Base-by-base conservation (phyloP, 345 rosid species). In the Cardiospermum halicacabum region DNA sequence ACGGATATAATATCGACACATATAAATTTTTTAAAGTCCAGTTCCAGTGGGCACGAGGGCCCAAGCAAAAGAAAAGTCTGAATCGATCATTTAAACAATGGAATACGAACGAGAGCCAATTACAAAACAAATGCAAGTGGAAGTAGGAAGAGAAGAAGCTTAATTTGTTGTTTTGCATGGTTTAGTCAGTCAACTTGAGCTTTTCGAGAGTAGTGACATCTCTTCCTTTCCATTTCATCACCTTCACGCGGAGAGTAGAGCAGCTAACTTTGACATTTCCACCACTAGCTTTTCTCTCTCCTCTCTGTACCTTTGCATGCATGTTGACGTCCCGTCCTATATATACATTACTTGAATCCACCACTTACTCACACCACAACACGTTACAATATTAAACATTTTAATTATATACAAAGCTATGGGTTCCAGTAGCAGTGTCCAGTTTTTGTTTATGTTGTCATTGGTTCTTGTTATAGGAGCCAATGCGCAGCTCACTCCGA, bases 401-500 rank as follows among this genome's bases (percentile, higher is more conserved):
- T n/a, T n/a, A n/a, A n/a, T n/a, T n/a, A n/a, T n/a, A n/a, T n/a
- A n/a, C n/a, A n/a, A n/a, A n/a, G n/a, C n/a, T 34, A 34, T 58
- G 66, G 26, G 67, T 28, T 56, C 76, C 54, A 18, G 36, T n/a
- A 0, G 49, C 47, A 10, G 47, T n/a, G 0, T 39, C 43, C 19
- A 12, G 12, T 37, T 67, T 2, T 19, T 34, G 12, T 34, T 62
- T 19, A 3, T 28, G 7, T 3, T 47, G 2, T 16, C 31, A 4
- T 1, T 68, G 1, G 0, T 37, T 5, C 11, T 66, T 2, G 42
- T 69, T 6, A 21, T 71, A 5, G 31, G 13, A 11, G 37, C 70
- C 43, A 65, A 71, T 58, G 82, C 80, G 0, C 82, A 78, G 62
- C 82, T 81, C 31, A 68, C 82, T 19, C 24, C 71, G 8, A 71